Base-by-base conservation (phyloP, 2,329 filamentous ascomycete species). In the Fusarium abutilonis region DNA sequence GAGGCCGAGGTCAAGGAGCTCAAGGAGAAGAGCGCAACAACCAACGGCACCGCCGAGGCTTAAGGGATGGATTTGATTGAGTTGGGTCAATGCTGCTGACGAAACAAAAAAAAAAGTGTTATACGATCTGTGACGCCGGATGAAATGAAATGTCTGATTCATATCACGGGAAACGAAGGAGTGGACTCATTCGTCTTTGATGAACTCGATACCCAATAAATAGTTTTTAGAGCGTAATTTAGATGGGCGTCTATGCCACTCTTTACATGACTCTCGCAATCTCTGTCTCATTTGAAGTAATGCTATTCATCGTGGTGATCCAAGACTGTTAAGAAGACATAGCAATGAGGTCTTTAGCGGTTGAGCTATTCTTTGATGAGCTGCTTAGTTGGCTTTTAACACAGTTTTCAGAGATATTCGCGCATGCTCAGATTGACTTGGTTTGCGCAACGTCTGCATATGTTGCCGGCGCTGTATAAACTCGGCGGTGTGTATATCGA, bases 131-230 rank as follows among this genome's bases (percentile, higher is more conserved):
- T 64, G 62, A 65, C 62, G 62, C 62, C 34, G 62, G 62, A 65
- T 66, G 62, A 66, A 60, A 51, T 60, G 63, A 66, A 58, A 66
- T 64, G 62, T 64, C 59, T 60, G 56, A 64, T 66, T 66, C 63
- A 66, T 64, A 66, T 64, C 55, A 69, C 64, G 67, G 67, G 68
- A 66, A 66, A 70, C 68, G 68, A 70, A 70, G 66, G 68, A 70
- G 68, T 58, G 67, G 68, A 70, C 67, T 63, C 51, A 59, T 58
- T 42, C 63, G 68, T 70, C 68, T 70, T 70, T 70, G 68, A 70
- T 70, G 68, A 70, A 69, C 65, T 70, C 68, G 68, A 70, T 70
- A 70, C 68, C 68, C 68, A 70, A 60, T 66, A 62, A 61, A 67
- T 66, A 67, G 54, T 62, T 69, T 63, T 64, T 64, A 64, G 61